These are phyloP conservation scores for Copromyces sp. DNA, from an alignment of 495 filamentous ascomycete species.

Conservation along the genomic window DNA sequence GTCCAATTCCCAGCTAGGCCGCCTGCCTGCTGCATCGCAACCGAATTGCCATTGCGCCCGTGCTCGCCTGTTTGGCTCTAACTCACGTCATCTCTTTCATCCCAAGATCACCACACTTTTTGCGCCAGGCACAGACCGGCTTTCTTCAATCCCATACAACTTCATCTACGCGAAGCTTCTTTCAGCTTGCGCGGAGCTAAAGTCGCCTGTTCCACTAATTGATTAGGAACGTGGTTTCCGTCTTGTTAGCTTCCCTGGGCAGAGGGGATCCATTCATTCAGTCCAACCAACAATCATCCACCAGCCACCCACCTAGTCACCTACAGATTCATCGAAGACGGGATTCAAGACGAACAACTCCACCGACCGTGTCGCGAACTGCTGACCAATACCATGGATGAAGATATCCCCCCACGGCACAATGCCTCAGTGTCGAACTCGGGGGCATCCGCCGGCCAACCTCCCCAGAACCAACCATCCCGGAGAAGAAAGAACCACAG, in stretches of 20 bases:
- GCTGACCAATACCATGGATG: background rate
- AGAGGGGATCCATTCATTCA: background rate
- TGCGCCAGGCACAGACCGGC: background rate
- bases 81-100: background rate
- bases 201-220: background rate
- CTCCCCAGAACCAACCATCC: slow-evolving; percentile 2
- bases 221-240: background rate
- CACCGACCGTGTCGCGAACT: background rate
- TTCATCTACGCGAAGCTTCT: background rate
- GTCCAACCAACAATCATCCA: background rate
- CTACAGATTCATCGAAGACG: background rate
- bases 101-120: background rate
- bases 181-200: background rate
- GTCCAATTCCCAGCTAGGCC: background rate
- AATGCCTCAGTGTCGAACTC: slow-evolving; percentile 31
- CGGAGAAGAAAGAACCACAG: slow-evolving; percentile 32
- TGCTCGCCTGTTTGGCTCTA: background rate
- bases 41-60: background rate
- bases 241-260: background rate
- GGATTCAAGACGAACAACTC: background rate
- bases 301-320: background rate
- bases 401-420: background rate
- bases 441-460: slow-evolving; percentile 34
- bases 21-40: background rate
- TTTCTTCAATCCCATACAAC: background rate